Conservation (phyloP, 129 eudicot species). For the Centaurea solstitialis region DNA sequence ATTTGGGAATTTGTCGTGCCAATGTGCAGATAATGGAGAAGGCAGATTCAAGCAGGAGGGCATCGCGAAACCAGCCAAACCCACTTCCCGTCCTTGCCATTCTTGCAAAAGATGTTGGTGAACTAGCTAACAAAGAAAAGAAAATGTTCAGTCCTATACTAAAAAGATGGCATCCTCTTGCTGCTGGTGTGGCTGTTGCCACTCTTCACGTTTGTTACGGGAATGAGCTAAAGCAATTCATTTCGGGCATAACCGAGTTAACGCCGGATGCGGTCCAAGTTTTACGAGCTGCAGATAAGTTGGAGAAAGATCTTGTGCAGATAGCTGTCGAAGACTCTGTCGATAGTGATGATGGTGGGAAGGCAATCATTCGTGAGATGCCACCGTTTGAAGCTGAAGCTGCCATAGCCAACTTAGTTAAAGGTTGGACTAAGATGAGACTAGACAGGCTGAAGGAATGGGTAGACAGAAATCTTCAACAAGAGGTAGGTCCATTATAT, state of each 20-base stretch:
- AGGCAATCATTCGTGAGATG: conserved; percentile 96
- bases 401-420: conserved; percentile 80
- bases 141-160: conserved; percentile 76
- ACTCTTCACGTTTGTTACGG: conserved; percentile 96
- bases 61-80: conserved; percentile 91
- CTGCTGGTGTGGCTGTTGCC: conserved; percentile 98
- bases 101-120: conserved; percentile 95
- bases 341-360: conserved; percentile 98
- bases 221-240: conserved; percentile 89
- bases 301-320: conserved; percentile 90
- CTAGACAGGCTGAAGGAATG: conserved; percentile 76
- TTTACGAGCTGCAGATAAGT: conserved; percentile 89
- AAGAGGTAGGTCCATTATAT: conserved; percentile 62
- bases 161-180: conserved; percentile 96
- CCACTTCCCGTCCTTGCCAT: conserved; percentile 93
- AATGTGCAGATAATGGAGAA: conserved; percentile 84
- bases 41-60: conserved; percentile 97
- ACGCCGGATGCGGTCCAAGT: conserved; percentile 95
- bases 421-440: conserved; percentile 86
- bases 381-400: conserved; percentile 98
- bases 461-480: conserved; percentile 84
- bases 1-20: conserved; percentile 1
- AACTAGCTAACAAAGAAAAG: conserved; percentile 85
- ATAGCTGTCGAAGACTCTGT: conserved; percentile 99
- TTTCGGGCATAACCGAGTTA: conserved; percentile 83